Evolutionary conservation across 768 basidiomycete species (phyloP).

Genomic region (Xerocomus brunneocitrinus): DNA sequence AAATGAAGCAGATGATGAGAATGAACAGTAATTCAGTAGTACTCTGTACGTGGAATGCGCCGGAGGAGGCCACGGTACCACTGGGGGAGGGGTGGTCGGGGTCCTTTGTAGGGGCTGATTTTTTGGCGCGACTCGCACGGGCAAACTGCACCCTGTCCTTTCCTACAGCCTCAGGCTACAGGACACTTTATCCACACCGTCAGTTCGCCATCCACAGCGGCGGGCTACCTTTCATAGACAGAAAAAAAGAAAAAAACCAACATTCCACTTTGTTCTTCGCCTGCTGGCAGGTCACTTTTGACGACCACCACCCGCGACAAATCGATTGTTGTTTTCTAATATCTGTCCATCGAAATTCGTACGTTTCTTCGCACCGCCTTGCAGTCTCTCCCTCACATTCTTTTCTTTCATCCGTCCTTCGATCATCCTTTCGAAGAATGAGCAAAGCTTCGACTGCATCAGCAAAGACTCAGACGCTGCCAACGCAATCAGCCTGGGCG

Average conservation of each 20-base stretch:
- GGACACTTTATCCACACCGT: conserved; percentile 22
- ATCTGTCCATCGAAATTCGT: conserved; percentile 42
- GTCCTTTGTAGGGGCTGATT: conserved; percentile 23
- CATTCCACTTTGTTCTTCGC: conserved; percentile 62
- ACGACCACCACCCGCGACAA: conserved; percentile 74
- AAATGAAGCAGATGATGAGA: background rate
- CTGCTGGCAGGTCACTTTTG: conserved; percentile 90
- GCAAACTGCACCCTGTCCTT: conserved; percentile 32
- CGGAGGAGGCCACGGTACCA: conserved; percentile 9
- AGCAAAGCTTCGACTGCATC: conserved; percentile 83
- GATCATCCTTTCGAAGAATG: conserved; percentile 56
- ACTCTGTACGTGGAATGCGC: background rate
- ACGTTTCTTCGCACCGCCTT: conserved; percentile 27
- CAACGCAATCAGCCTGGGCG: conserved; percentile 86
- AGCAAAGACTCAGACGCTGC: conserved; percentile 67
- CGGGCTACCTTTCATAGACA: conserved; percentile 39
- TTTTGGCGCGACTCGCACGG: conserved; percentile 34
- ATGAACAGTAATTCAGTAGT: background rate
- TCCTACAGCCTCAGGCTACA: conserved; percentile 37
- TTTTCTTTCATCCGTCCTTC: background rate
- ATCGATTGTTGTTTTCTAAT: conserved; percentile 47
- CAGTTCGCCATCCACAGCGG: conserved; percentile 36
- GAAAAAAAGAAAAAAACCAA: conserved; percentile 25
- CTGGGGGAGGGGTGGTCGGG: conserved; percentile 22
- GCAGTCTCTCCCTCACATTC: background rate